These are phyloP conservation scores for Melampsora larici-populina DNA, from an alignment of 1,284 basidiomycete genomes.

Conservation along the genomic window DNA sequence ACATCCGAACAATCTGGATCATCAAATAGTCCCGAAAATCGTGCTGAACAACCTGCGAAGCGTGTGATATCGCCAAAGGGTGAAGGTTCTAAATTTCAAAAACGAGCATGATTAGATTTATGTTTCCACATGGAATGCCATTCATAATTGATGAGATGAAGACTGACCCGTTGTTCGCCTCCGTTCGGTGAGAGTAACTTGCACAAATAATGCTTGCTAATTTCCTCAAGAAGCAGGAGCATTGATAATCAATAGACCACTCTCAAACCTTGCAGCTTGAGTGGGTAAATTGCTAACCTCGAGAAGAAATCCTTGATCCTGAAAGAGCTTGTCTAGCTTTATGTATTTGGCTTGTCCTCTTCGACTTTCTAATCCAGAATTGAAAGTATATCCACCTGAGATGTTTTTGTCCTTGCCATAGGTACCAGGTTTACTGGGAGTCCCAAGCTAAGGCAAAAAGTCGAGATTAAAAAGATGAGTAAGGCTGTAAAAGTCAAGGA, in stretches of 20 bases:
- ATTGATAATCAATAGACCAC: background rate
- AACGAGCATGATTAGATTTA: background rate
- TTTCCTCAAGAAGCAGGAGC: background rate
- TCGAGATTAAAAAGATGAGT: background rate
- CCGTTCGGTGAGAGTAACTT: constrained; percentile 38
- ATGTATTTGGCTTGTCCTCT: constrained; percentile 42
- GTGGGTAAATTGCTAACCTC: constrained; percentile 8
- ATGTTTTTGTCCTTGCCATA: constrained; percentile 41
- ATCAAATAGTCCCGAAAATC: constrained; percentile 35
- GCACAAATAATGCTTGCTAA: constrained; percentile 39
- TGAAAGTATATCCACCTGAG: constrained; percentile 42
- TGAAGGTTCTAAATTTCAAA: constrained; percentile 16
- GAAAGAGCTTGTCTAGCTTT: constrained; percentile 35
- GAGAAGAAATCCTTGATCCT: constrained; percentile 22
- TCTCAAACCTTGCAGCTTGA: background rate
- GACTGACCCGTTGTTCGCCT: constrained; percentile 31
- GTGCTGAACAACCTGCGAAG: constrained; percentile 36
- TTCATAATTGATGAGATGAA: background rate
- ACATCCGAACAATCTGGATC: constrained; percentile 42
- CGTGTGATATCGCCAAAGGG: constrained; percentile 41
- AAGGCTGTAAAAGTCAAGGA: background rate
- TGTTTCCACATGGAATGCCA: background rate
- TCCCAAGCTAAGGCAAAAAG: constrained; percentile 25
- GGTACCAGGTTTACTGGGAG: constrained; percentile 17
- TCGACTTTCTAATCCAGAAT: constrained; percentile 35